phyloP scores from a whole-genome alignment of 176 grass and related monocot genomes.

The Sorghum bicolor region Sorghum_bicolor_NCBIv3 NC_012873.2:3078501-3079000 shows the following conservation, averaged over 20 bases:
- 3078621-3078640: too few relatives aligned
- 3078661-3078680: slow-evolving; percentile 32
- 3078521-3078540: too few relatives aligned
- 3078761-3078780: not conserved
- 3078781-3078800: not conserved
- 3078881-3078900: too few relatives aligned
- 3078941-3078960: not conserved
- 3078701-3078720: not conserved
- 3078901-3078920: not conserved
- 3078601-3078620: too few relatives aligned
- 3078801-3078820: slow-evolving; percentile 24
- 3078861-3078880: slow-evolving; percentile 11
- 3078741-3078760: not conserved
- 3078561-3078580: too few relatives aligned
- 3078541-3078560: too few relatives aligned
- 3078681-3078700: slow-evolving; percentile 14
- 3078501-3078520: too few relatives aligned
- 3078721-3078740: not conserved
- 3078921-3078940: not conserved
- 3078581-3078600: too few relatives aligned
- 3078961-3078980: not conserved
- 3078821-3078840: slow-evolving; percentile 5
- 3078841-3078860: slow-evolving; percentile 14
- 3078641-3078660: slow-evolving; percentile 48
- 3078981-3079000: not conserved